Evolutionary conservation across 208 protist species (phyloP), one percentile per base, ranked within the genome.

Genomic region (Wallacemonas sp.): DNA sequence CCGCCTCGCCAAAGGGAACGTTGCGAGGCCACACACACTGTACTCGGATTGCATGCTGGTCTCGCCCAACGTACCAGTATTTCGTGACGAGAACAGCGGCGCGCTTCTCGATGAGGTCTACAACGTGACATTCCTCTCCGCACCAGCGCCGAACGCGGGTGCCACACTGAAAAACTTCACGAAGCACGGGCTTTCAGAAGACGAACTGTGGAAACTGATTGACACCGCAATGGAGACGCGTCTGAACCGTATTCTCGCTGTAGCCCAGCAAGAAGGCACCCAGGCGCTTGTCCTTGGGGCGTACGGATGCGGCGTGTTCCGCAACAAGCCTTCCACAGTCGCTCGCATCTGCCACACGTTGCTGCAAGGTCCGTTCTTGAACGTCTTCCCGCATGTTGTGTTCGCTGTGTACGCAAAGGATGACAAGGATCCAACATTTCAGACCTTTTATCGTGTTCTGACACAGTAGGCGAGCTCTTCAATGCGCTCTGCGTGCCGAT

Each of bases 261-360:
- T 49, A 2, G 42, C 34, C 14, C 24, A 36, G 45, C 8, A 58
- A 4, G 45, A 63, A 19, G 33, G 45, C 31, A 24, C 34, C 3
- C 33, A 19, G 12, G 26, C 24, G 1, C 45, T 71, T 2, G 66
- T 71, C 4, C 55, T 71, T 3, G 66, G 66, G 24, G 66, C 66
- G 15, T 71, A 71, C 45, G 66, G 66, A 42, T 71, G 66, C 55
- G 66, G 66, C 1, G 66, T 71, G 26, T 71, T 71, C 26, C 53
- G 56, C 27, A 71, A 71, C 24, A 41, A 54, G 15, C 28, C 36
- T 2, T 2, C 0, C 14, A 51, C 22, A 2, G 66, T 71, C 34
- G 38, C 42, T 9, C 15, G 31, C 2, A 42, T 71, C 24, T 53
- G 19, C 30, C 17, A 26, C 21, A 6, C n/a, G 27, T 31, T 58